phyloP scores from a whole-genome alignment of 176 grass and related monocot genomes.

The Miscanthus lutarioriparius region DNA sequence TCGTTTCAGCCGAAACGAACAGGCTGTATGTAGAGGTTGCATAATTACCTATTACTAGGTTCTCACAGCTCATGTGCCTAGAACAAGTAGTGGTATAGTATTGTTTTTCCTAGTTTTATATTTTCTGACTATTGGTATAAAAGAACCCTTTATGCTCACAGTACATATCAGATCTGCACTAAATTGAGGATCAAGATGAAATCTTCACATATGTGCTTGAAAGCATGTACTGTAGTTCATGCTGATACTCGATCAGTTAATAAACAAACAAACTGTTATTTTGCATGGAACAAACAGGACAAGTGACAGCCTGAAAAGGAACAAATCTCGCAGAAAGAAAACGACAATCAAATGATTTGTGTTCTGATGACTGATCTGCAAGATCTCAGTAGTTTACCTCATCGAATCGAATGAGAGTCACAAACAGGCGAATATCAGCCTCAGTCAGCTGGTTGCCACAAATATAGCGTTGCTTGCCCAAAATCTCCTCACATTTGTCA shows the following conservation, averaged over 20 bases:
- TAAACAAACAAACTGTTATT: neutral
- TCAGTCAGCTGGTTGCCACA: constrained; percentile 75
- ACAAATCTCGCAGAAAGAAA: neutral
- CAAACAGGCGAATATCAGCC: constrained; percentile 86
- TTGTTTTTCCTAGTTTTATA: neutral
- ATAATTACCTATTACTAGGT: neutral
- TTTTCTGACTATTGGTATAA: neutral
- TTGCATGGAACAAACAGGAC: neutral
- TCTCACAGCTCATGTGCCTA: neutral
- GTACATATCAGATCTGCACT: neutral
- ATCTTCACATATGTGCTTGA: too few relatives aligned
- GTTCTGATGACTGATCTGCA: neutral
- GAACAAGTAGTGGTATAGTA: neutral
- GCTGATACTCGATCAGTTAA: neutral
- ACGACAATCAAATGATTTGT: neutral
- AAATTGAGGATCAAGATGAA: neutral
- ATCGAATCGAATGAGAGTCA: constrained; percentile 97
- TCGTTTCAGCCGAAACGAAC: too few relatives aligned
- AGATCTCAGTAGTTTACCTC: constrained; percentile 48
- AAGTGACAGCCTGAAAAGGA: neutral
- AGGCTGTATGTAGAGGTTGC: too few relatives aligned
- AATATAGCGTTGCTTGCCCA: constrained; percentile 79
- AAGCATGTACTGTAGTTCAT: neutral
- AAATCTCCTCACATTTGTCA: constrained; percentile 85
- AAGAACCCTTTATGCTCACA: neutral